Evolutionary conservation across 352 stramenopile species (phyloP).

Genomic region (Sclerospora graminicola): DNA sequence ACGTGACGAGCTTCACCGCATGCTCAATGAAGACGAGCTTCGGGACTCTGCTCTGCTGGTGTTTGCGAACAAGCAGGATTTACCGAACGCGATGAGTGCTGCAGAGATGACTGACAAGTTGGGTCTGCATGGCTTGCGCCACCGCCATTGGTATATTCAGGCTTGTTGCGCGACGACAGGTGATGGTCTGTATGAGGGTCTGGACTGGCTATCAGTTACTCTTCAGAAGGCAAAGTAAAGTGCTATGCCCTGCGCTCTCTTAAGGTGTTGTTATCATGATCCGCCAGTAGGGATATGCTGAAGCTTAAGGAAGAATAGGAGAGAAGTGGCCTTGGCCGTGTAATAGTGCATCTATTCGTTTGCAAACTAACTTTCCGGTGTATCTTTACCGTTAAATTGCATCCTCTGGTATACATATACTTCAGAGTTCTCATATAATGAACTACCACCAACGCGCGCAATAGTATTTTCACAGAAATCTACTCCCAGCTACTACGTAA

Average conservation of each 20-base stretch:
- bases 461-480: constrained; percentile 1
- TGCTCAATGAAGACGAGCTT: constrained; percentile 98
- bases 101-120: constrained; percentile 99
- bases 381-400: neutral
- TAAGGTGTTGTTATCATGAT: constrained; percentile 3
- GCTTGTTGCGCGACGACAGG: constrained; percentile 97
- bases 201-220: constrained; percentile 94
- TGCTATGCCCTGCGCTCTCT: constrained; percentile 4
- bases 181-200: constrained; percentile 97
- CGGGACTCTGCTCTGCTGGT: constrained; percentile 95
- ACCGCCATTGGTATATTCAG: constrained; percentile 99
- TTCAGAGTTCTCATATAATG: constrained; percentile 6
- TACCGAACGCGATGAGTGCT: constrained; percentile 91
- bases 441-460: too few species aligned
- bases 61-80: constrained; percentile 99
- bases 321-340: constrained; percentile 17
- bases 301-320: constrained; percentile 14
- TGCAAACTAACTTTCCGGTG: constrained; percentile 5
- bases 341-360: constrained; percentile 36
- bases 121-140: constrained; percentile 92
- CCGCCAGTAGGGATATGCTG: constrained; percentile 8
- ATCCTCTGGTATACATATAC: constrained; percentile 3
- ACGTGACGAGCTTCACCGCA: constrained; percentile 95
- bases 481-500: neutral
- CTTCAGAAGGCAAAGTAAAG: constrained; percentile 81